Evolutionary conservation across 1,139 yeast genomes (phyloP), one percentile per base, ranked within the genome.

Genomic region (Fermentozyma sake): DNA sequence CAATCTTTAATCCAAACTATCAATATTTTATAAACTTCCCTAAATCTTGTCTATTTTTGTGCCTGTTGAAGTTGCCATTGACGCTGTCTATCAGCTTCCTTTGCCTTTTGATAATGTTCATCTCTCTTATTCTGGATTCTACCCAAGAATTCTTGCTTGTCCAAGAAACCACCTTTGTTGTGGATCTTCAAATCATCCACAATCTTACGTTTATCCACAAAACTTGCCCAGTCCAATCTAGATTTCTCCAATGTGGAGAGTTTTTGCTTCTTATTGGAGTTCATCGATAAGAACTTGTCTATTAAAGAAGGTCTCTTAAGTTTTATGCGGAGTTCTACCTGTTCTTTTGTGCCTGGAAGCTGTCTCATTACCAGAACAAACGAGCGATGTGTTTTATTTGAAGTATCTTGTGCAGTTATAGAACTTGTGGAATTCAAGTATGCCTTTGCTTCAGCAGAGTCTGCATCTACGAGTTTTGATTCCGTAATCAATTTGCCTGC

Each of bases 211-310:
- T 80, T 69, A 55, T 91, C 97, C 12, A 93, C 96, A 58, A 84
- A 89, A 35, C 86, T 77, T 1, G 95, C 94, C 96, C 98, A 91
- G 54, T 91, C 98, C 33, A 91, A 67, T 36, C 95, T 68, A 2
- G 95, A 84, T 53, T 91, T 91, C 52, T 93, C 97, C 37, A 91
- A 62, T 0, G 98, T 93, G 12, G 95, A 84, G 36, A 93, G 65
- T 52, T 87, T 89, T 25, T 79, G 76, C 33, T 56, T 55, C 35
- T 60, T 61, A 42, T 50, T 60, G 6, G 63, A 60, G 18, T 47
- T 48, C 0, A 54, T 31, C 3, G 49, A 32, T 23, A 66, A 36
- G 29, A 66, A 65, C 43, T 63, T 86, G 42, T 86, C 96, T 16
- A 87, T 64, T 26, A 89, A 58, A 5, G 94, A 78, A 2, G 85